Evolutionary conservation across 2,329 filamentous ascomycete species (phyloP).

Genomic region (Cladosporium cucumerinum): DNA sequence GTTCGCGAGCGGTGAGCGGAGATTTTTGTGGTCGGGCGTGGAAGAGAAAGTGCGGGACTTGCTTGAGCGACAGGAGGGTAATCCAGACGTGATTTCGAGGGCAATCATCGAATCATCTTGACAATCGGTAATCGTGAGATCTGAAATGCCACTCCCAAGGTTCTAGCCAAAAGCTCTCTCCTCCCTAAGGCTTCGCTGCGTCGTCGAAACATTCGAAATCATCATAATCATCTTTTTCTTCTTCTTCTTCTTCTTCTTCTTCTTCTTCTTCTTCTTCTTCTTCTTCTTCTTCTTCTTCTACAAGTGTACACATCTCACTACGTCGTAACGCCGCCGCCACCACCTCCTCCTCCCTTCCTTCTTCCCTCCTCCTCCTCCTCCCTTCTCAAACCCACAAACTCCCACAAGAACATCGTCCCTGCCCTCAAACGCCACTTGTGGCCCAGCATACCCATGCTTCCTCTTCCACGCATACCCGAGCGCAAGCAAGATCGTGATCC

Average conservation of each 20-base stretch:
- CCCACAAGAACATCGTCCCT: constrained; percentile 29
- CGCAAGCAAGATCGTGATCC: constrained; percentile 49
- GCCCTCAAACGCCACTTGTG: constrained; percentile 29
- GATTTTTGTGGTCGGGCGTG: neutral
- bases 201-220: too few species aligned
- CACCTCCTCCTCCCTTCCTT: too few species aligned
- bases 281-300: too few species aligned
- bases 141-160: too few species aligned
- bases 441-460: constrained; percentile 39
- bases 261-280: too few species aligned
- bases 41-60: neutral
- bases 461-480: constrained; percentile 45
- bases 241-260: too few species aligned
- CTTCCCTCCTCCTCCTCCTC: constrained; percentile 14
- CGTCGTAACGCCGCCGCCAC: neutral
- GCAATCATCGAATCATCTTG: too few species aligned
- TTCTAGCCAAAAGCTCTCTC: too few species aligned
- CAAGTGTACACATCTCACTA: neutral
- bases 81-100: neutral
- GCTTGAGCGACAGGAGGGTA: neutral
- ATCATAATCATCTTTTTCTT: too few species aligned
- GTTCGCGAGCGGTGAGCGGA: neutral
- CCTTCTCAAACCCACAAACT: constrained; percentile 19
- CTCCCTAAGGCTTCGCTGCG: too few species aligned
- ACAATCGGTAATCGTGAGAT: too few species aligned